Evolutionary conservation across 306 rosid genomes (phyloP).

Genomic region (Argentina anserina): DNA sequence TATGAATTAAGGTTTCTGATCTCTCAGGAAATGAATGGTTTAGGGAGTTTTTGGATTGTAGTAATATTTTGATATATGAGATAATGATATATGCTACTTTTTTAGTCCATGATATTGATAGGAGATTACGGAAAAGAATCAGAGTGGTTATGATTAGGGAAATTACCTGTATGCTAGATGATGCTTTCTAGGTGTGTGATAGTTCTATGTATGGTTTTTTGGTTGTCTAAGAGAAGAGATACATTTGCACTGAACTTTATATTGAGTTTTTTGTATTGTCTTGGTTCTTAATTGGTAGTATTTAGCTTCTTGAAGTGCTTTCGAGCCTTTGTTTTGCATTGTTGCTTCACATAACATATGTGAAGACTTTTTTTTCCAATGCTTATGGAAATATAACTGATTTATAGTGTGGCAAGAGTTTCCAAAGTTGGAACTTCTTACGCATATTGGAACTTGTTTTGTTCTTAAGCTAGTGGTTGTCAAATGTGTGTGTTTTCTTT

Average conservation of each 20-base stretch:
- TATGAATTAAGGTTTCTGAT: no score
- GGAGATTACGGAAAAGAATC: not conserved
- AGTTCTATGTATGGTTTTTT: not conserved
- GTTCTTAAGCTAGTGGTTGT: not conserved
- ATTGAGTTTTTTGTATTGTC: not conserved
- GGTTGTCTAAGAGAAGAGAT: no score
- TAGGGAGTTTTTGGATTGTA: not conserved
- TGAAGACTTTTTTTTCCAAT: not conserved
- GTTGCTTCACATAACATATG: not conserved
- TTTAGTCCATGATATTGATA: not conserved
- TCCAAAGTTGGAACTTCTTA: no score
- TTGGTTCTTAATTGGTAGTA: not conserved
- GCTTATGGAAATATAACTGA: not conserved
- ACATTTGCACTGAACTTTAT: not conserved
- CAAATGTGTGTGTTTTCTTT: not conserved
- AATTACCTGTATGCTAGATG: no score
- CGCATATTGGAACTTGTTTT: not conserved
- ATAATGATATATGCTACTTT: not conserved
- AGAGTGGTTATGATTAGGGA: not conserved
- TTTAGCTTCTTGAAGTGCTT: not conserved
- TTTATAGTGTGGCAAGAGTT: not conserved
- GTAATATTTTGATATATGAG: not conserved
- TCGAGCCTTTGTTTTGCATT: not conserved
- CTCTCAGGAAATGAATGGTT: not conserved
- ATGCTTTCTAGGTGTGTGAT: no score